Evolutionary conservation across 2,329 filamentous ascomycete genomes (phyloP).

Genomic region (Metarhizium humberi): DNA sequence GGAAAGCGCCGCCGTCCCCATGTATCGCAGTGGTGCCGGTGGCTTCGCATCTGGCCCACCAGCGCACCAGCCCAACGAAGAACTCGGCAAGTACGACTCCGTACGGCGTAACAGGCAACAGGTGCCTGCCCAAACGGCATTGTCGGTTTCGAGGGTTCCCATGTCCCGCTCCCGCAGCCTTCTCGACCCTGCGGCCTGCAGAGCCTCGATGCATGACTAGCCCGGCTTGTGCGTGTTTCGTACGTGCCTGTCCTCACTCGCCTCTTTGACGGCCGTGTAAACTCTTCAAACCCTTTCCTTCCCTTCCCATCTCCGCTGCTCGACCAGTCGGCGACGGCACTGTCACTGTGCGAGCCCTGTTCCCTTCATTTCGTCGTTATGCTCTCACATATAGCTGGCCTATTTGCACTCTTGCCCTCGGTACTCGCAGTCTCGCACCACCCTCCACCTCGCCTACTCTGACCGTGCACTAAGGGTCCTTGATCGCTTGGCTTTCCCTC

Average conservation of each 20-base stretch:
- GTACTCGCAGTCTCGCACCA: neutral
- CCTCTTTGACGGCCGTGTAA: neutral
- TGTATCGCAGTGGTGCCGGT: too few relatives aligned
- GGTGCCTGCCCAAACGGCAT: neutral
- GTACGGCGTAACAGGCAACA: too few relatives aligned
- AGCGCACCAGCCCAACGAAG: too few relatives aligned
- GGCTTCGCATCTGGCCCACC: too few relatives aligned
- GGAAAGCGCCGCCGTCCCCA: too few relatives aligned
- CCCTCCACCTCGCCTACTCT: neutral
- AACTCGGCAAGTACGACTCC: too few relatives aligned
- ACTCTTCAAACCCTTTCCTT: neutral
- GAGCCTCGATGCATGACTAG: conserved; percentile 1
- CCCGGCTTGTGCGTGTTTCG: neutral
- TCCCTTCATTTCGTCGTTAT: conserved; percentile 10
- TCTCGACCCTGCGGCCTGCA: neutral
- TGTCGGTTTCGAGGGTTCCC: neutral
- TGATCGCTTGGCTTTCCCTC: neutral
- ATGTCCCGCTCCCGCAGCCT: neutral
- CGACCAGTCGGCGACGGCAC: neutral
- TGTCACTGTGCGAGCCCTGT: too few relatives aligned
- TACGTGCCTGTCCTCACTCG: neutral
- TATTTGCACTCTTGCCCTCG: conserved; percentile 9
- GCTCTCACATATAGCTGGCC: conserved; percentile 18
- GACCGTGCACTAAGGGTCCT: conserved; percentile 1
- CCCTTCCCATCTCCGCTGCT: neutral